phyloP scores from a whole-genome alignment of 345 rosid genomes.

The Litchi chinensis region DNA sequence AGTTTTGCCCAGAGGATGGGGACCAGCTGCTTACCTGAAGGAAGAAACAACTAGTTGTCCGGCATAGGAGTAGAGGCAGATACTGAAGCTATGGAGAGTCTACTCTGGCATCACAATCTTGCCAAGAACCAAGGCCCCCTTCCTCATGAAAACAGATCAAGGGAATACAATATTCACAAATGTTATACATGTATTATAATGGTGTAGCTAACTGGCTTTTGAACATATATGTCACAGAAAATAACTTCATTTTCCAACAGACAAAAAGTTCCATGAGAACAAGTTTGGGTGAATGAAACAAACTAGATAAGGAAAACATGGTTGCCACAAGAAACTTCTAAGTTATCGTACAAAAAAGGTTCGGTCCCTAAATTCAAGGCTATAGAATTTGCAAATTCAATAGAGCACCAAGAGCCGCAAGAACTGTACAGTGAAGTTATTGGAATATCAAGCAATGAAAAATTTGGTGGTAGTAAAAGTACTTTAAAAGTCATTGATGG shows the following conservation, averaged over 20 bases:
- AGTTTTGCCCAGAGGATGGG: not conserved
- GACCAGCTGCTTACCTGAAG: conserved; percentile 10
- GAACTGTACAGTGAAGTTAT: not conserved
- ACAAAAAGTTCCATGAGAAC: not conserved
- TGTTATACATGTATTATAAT: not conserved
- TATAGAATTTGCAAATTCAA: not conserved
- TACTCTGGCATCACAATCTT: not conserved
- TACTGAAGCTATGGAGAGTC: not conserved
- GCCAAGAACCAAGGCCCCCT: not conserved
- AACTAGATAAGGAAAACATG: not conserved
- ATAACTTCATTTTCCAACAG: not conserved
- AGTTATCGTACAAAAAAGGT: not conserved
- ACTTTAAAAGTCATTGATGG: not conserved
- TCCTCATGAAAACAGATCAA: conserved; percentile 5
- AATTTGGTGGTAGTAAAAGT: not conserved
- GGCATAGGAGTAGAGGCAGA: not conserved
- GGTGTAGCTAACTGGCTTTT: not conserved
- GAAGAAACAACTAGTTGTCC: conserved; percentile 1
- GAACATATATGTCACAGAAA: not conserved
- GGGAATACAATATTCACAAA: conserved; percentile 1
- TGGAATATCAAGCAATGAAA: not conserved
- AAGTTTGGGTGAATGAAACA: not conserved
- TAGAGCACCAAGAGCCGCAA: not conserved
- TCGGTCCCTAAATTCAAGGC: not conserved
- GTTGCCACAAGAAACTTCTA: not conserved